Evolutionary conservation across 306 rosid genomes (phyloP).

Genomic region (Cucurbita moschata): DNA sequence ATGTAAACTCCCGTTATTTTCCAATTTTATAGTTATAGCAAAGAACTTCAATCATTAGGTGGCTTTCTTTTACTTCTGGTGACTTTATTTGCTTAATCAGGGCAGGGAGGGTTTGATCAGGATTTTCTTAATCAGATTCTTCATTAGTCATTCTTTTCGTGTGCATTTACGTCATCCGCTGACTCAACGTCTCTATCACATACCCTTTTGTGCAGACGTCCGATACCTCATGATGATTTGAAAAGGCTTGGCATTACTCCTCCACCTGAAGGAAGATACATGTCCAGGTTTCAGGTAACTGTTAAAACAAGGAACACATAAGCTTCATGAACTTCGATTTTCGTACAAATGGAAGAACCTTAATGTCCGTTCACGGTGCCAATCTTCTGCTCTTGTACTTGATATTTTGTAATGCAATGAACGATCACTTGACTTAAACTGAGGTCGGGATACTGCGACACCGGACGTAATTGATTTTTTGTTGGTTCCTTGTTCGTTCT

Average conservation of each 20-base stretch:
- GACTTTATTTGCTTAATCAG: background rate
- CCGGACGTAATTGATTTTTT: background rate
- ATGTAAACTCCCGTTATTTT: background rate
- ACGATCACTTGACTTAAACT: background rate
- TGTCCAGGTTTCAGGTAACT: conserved; percentile 65
- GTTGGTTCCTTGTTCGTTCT: background rate
- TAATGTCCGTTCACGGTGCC: background rate
- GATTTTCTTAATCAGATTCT: background rate
- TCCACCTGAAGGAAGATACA: conserved; percentile 83
- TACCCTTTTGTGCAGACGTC: conserved; percentile 33
- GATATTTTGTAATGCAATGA: background rate
- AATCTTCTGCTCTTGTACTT: background rate
- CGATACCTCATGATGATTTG: conserved; percentile 63
- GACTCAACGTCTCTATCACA: background rate
- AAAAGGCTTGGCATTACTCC: conserved; percentile 78
- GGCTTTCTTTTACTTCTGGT: background rate
- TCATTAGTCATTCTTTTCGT: background rate
- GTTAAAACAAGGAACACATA: background rate
- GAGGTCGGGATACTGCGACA: background rate
- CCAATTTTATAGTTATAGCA: background rate
- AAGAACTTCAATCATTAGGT: background rate
- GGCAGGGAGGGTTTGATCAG: background rate
- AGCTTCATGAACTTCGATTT: background rate
- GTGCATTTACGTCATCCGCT: background rate
- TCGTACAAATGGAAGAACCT: background rate